Percentiles rank a stretch among this genome's conserved stretches.
Evolutionary conservation across 441 rosid species (phyloP).

Genomic region (Breynia disticha): DNA sequence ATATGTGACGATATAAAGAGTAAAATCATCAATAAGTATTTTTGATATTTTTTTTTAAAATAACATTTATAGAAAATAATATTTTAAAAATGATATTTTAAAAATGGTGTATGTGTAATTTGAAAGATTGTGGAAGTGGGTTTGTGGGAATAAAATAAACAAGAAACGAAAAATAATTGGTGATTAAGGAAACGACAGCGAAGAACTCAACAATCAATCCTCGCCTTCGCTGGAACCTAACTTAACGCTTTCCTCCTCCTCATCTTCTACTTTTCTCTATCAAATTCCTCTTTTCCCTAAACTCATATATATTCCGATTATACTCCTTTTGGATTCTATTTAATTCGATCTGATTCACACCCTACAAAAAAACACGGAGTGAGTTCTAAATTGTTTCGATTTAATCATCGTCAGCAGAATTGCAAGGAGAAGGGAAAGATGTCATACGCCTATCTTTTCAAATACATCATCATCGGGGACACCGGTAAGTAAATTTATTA

Average conservation of each 20-base stretch:
- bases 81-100: too few relatives aligned
- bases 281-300: too few relatives aligned
- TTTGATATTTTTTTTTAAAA: too few relatives aligned
- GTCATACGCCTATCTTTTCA: conserved; percentile 96
- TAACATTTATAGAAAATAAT: too few relatives aligned
- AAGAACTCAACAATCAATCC: neutral
- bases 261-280: too few relatives aligned
- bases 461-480: conserved; percentile 98
- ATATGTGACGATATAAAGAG: too few relatives aligned
- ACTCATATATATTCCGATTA: too few relatives aligned
- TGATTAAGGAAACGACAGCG: neutral
- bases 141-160: neutral
- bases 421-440: conserved; percentile 12
- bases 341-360: too few relatives aligned
- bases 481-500: conserved; percentile 37
- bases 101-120: too few relatives aligned
- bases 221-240: neutral
- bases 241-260: neutral
- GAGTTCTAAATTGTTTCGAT: neutral
- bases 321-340: too few relatives aligned
- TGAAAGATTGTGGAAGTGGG: too few relatives aligned
- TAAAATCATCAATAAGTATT: too few relatives aligned
- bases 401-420: neutral
- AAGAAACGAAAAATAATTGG: neutral
- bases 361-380: neutral